A percentile compares a stretch with the other conserved stretches of the same genome.
phyloP scores from a whole-genome alignment of 352 stramenopile genomes.

The Phytophthora pluvialis region DNA sequence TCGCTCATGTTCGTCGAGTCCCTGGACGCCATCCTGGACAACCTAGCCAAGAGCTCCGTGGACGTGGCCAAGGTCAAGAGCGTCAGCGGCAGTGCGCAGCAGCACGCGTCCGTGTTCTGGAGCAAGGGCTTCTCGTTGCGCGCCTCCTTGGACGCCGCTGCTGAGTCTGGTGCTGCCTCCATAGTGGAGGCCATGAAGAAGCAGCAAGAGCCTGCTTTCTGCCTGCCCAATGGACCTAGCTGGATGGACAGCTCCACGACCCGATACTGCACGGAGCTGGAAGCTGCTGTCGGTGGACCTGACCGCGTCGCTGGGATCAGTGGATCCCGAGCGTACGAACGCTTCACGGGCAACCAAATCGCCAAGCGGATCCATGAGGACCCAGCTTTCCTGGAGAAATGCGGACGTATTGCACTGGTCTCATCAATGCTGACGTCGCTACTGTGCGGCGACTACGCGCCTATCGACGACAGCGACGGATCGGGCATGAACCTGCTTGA shows the following conservation, averaged over 20 bases:
- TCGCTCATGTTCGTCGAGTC: conserved; percentile 85
- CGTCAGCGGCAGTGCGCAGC: conserved; percentile 81
- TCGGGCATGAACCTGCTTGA: conserved; percentile 89
- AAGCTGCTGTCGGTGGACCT: conserved; percentile 62
- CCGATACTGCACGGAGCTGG: conserved; percentile 58
- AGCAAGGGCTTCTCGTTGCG: conserved; percentile 52
- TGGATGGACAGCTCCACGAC: conserved; percentile 90
- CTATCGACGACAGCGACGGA: conserved; percentile 82
- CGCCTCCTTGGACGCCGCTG: conserved; percentile 38
- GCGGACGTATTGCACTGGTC: conserved; percentile 57
- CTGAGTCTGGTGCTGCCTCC: conserved; percentile 14
- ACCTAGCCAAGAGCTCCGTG: conserved; percentile 40
- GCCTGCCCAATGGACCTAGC: conserved; percentile 67
- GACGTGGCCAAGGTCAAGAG: conserved; percentile 57
- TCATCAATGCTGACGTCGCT: conserved; percentile 84
- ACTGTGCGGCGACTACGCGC: conserved; percentile 62
- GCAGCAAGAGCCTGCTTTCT: conserved; percentile 50
- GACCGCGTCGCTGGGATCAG: conserved; percentile 70
- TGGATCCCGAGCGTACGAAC: conserved; percentile 80
- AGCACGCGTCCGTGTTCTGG: conserved; percentile 88
- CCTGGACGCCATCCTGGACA: conserved; percentile 67
- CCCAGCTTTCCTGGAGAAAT: conserved; percentile 47
- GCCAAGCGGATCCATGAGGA: conserved; percentile 61
- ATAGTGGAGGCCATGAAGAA: conserved; percentile 36
- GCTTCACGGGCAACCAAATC: conserved; percentile 87